phyloP scores from a whole-genome alignment of 352 stramenopile genomes.

The Aphanomyces cochlioides region DNA sequence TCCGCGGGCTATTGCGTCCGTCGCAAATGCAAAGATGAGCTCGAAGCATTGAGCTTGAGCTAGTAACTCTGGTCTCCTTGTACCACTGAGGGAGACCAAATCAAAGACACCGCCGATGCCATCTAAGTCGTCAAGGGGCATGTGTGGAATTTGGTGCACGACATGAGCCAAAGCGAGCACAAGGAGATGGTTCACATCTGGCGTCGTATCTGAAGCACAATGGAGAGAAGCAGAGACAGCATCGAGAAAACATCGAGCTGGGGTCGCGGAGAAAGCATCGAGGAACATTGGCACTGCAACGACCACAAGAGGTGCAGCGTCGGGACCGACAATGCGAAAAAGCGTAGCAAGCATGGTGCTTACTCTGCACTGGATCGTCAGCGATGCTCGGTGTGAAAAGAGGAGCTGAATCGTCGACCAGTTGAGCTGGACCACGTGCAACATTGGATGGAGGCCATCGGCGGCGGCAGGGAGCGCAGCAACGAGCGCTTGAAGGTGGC shows the following conservation, averaged over 20 bases:
- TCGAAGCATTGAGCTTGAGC: constrained; percentile 1
- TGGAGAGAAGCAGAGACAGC: neutral
- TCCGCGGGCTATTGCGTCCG: neutral
- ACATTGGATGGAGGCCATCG: neutral
- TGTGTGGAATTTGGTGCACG: neutral
- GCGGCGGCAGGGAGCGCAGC: neutral
- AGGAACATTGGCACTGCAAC: constrained; percentile 6
- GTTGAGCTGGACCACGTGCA: constrained; percentile 10
- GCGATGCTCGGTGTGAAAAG: neutral
- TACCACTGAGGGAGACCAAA: neutral
- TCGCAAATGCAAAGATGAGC: constrained; percentile 9
- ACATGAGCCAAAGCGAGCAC: neutral
- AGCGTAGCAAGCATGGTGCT: neutral
- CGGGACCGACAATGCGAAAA: neutral
- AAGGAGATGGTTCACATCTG: constrained; percentile 10
- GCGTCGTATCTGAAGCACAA: neutral
- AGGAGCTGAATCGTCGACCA: constrained; percentile 18
- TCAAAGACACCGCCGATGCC: constrained; percentile 2
- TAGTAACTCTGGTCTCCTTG: neutral
- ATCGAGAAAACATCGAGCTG: constrained; percentile 52
- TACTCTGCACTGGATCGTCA: neutral
- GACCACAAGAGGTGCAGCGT: constrained; percentile 4
- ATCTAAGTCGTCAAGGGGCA: neutral
- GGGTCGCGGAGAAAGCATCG: constrained; percentile 49
- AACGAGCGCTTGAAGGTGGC: constrained; percentile 8